Evolutionary conservation across 176 grass and related monocot genomes (phyloP), one percentile per base, ranked within the genome.

Genomic region (Oropetium thomaeum): DNA sequence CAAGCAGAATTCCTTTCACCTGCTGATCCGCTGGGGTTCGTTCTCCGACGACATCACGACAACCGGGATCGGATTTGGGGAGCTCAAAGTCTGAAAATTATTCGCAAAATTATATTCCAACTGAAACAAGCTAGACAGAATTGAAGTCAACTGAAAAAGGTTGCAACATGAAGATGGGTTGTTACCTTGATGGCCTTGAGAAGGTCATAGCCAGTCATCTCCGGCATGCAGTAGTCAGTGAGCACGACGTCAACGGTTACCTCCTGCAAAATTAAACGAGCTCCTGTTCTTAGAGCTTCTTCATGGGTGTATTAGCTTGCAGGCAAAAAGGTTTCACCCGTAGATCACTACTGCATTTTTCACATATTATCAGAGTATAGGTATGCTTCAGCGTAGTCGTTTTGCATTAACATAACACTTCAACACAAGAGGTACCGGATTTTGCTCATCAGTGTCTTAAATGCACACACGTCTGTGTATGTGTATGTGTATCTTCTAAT

Each of bases 11-110:
- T 37, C 7, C 35, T 20, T 28, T 54, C 38, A 97, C 94, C 94
- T 97, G 90, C 66, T 97, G 78, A 93, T 97, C 78, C 90, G 72
- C 71, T 93, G 88, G 13, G 90, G 94, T 67, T 97, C 90, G 45
- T 97, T 91, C 88, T 97, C 94, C 42, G 94, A 97, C 37, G 94
- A 97, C 94, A 97, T 97, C 75, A 97, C 71, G 41, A 97, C 81
- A 7, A 97, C 90, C 13, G 94, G 94, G 34, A 97, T 93, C 19
- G 88, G 70, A 51, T 81, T 97, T 52, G 71, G 80, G 62, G 67
- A 87, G 66, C 74, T 85, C 81, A 85, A 69, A 34, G 87, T 77
- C 90, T 91, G 82, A 51, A 11, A 28, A 27, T 59, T 87, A 27
- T 59, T 87, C 45, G 62, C 23, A 84, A 4, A 38, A 5, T 5